Evolutionary conservation across 2,329 filamentous ascomycete genomes (phyloP), one percentile per base, ranked within the genome.

Genomic region (Rhexocercosporidium sp.): DNA sequence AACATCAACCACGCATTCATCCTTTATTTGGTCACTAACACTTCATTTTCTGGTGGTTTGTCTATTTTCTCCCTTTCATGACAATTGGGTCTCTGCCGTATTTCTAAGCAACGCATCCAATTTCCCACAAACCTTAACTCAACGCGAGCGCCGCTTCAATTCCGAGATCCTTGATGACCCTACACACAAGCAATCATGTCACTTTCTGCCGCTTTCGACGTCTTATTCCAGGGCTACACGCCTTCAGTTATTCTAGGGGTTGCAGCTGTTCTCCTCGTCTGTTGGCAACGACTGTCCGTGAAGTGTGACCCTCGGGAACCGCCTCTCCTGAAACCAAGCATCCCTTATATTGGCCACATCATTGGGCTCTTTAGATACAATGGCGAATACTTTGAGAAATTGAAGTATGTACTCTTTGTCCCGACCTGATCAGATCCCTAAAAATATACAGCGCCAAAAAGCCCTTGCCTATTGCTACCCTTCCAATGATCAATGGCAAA

Each of bases 301-400:
- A 47, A 67, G 39, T 44, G 68, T 3, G 76, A 79, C 56, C 72
- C 78, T 9, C 73, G 76, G 62, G 82, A 84, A 65, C 82, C 83
- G 9, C 82, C 81, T 5, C 62, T 80, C 0, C 29, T 83, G 16
- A 78, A 78, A 37, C 75, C 80, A 0, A 75, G 47, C n/a, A 75
- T 84, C n/a, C 82, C 82, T 1, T 75, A 80, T 41, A 71, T 85
- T 34, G 83, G 83, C 1, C 83, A 84, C 65, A 77, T 83, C 20
- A 73, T 84, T 49, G 79, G 80, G 7, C 72, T 83, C 60, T 69
- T 82, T 22, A 66, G 72, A 31, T 68, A 78, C 46, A 73, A 77
- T 37, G 71, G 72, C 12, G 67, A 73, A 41, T 83, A 82, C 64
- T 74, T 77, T 54, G 67, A 71, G 6, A 76, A 70, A 11, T 53